Percentiles rank a stretch among this genome's conserved stretches.
phyloP scores from a whole-genome alignment of 2,329 filamentous ascomycete species.

The Falciphora oryzae region DNA sequence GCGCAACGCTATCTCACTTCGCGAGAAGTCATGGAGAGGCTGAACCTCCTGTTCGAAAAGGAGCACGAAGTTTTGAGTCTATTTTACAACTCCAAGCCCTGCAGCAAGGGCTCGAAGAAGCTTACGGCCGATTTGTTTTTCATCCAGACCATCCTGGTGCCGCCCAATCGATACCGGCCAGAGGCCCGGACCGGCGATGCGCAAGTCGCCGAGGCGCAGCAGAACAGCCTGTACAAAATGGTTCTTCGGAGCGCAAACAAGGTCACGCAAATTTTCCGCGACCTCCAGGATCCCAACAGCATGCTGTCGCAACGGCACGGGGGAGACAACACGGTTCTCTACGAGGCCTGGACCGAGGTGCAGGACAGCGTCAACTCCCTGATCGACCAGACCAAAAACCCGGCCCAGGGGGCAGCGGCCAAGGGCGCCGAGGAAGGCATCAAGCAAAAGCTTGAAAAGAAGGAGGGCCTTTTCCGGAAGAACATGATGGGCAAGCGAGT shows the following conservation, averaged over 20 bases:
- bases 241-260: constrained; percentile 71
- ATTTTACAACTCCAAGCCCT: constrained; percentile 74
- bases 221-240: constrained; percentile 81
- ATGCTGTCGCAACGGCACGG: constrained; percentile 28
- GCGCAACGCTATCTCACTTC: constrained; percentile 73
- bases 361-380: constrained; percentile 91
- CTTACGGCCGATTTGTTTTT: constrained; percentile 93
- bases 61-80: constrained; percentile 79
- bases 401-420: constrained; percentile 70
- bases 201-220: constrained; percentile 79
- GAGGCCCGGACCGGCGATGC: constrained; percentile 76
- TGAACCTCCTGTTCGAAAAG: constrained; percentile 76
- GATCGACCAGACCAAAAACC: constrained; percentile 84
- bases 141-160: constrained; percentile 76
- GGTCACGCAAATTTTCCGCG: constrained; percentile 68
- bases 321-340: constrained; percentile 68
- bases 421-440: constrained; percentile 80
- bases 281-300: constrained; percentile 46
- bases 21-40: constrained; percentile 73
- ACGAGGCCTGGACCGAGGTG: constrained; percentile 74
- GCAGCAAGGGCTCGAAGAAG: constrained; percentile 46
- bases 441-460: constrained; percentile 97
- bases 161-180: constrained; percentile 86
- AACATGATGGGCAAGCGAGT: constrained; percentile 99
- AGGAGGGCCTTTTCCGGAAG: constrained; percentile 95